Percentiles rank a stretch among this genome's conserved stretches.
These are phyloP conservation scores for Eucalyptus regnans DNA, from an alignment of 345 rosid genomes.

Conservation along the genomic window DNA sequence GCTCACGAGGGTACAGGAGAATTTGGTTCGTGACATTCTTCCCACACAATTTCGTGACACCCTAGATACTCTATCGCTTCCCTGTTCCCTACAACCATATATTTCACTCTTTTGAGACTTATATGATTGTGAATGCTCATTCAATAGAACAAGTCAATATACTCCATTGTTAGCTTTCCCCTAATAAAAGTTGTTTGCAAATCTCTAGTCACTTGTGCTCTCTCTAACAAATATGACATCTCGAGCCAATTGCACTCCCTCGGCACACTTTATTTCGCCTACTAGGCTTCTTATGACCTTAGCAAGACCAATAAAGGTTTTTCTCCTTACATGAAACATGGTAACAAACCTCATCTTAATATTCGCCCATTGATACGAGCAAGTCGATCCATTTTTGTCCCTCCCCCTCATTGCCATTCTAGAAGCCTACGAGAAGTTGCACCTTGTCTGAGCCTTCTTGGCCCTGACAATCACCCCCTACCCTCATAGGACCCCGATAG, in stretches of 20 bases:
- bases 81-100: background rate
- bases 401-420: background rate
- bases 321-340: background rate
- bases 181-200: fast-evolving
- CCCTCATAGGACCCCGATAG: background rate
- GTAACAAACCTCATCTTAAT: background rate
- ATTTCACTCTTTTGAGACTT: background rate
- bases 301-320: background rate
- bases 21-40: background rate
- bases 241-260: background rate
- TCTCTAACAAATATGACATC: background rate
- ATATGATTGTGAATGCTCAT: background rate
- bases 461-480: background rate
- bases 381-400: background rate
- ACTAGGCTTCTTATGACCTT: background rate
- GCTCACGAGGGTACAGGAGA: background rate
- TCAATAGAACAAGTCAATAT: no score
- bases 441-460: background rate
- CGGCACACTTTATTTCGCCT: no score
- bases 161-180: background rate
- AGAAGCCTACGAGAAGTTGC: fast-evolving
- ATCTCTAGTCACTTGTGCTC: background rate
- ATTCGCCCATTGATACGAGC: background rate
- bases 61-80: background rate
- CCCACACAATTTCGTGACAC: background rate